Base-by-base conservation (phyloP, 805 yeast genomes). In the Wickerhamiella azyma region DNA sequence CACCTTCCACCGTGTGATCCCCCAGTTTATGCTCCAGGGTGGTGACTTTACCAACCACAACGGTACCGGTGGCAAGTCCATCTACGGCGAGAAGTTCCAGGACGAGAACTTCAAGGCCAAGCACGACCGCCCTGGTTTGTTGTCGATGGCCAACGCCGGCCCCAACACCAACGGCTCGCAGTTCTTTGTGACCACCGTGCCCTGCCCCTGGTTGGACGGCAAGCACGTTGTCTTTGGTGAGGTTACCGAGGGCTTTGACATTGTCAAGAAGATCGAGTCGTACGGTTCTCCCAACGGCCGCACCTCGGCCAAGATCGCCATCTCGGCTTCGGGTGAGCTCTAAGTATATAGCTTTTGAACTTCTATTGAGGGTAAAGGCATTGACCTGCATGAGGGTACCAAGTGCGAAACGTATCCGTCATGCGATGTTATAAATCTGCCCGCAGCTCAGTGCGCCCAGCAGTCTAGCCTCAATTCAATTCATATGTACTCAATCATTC, bases 101-200 rank as follows among this genome's bases (percentile, higher is more conserved):
- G 96, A 86, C 62, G 96, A 86, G 71, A 84, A 80, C 77, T 60
- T 71, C 68, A 53, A 59, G 62, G 70, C 71, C 70, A 79, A 66
- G 62, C 96, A 89, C 74, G 70, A 71, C 70, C 72, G 77, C 67
- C 78, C 94, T 73, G 74, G 86, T 75, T 69, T 81, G 68, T 66
- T 85, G 61, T 84, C 95, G 52, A 89, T 89, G 96, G 96, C 96
- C 66, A 89, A 89, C 66, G 94, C 96, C 53, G 96, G 96, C 58
- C 94, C 94, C 67, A 84, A 85, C 79, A 85, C 96, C 71, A 89
- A 89, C 71, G 96, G 96, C 48, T 86, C 96, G 47, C 97, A 88
- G 71, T 88, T 88, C 70, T 88, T 89, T 76, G 81, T 85, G 71
- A 85, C 96, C 66, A 85, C 95, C 48, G 88, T 83, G 46, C 72